phyloP scores from a whole-genome alignment of 306 rosid genomes.

The Cucurbita argyrosperma region DNA sequence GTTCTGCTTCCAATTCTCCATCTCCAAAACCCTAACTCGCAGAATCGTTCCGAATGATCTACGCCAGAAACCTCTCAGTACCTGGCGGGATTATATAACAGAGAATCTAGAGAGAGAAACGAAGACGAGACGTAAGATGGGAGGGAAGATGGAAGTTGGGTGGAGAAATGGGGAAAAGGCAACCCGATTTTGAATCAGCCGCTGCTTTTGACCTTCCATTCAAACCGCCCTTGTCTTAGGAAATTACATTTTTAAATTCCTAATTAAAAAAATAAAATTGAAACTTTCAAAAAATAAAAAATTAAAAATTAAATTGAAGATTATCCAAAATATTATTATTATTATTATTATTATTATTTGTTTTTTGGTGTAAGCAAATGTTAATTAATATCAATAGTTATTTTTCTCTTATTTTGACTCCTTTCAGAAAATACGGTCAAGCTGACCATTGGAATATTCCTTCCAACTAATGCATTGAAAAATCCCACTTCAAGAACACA shows the following conservation, averaged over 20 bases:
- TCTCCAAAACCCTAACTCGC: conserved; percentile 8
- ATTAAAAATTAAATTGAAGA: too few species aligned
- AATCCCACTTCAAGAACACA: neutral
- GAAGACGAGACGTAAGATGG: conserved; percentile 31
- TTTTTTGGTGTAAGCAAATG: too few species aligned
- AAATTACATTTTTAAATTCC: too few species aligned
- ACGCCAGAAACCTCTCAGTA: neutral
- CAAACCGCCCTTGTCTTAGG: too few species aligned
- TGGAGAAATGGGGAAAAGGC: conserved; percentile 12
- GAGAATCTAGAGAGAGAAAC: neutral
- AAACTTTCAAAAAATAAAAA: too few species aligned
- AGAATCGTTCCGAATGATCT: neutral
- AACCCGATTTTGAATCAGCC: conserved; percentile 17
- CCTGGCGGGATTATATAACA: neutral
- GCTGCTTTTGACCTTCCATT: conserved; percentile 30
- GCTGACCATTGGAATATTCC: neutral
- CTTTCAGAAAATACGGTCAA: neutral
- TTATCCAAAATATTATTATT: too few species aligned
- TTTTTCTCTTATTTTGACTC: neutral
- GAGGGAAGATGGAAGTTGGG: conserved; percentile 35
- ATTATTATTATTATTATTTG: too few species aligned
- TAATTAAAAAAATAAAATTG: too few species aligned
- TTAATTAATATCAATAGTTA: too few species aligned
- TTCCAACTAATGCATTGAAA: neutral
- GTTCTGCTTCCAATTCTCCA: conserved; percentile 19